These are phyloP conservation scores for Salix brachista DNA, from an alignment of 345 rosid genomes.

Conservation along the genomic window DNA sequence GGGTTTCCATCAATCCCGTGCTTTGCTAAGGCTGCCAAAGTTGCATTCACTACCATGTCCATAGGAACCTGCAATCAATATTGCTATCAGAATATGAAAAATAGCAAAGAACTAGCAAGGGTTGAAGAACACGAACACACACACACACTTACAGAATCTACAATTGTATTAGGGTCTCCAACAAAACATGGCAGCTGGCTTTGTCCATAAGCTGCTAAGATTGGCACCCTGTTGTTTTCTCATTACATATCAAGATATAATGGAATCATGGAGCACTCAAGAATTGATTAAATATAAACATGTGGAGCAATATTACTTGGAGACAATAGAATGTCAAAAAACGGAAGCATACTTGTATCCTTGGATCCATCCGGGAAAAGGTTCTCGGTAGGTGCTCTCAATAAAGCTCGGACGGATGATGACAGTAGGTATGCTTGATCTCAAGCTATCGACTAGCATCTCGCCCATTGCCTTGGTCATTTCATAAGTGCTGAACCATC, in stretches of 20 bases:
- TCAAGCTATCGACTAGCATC: constrained; percentile 12
- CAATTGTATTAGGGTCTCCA: constrained; percentile 15
- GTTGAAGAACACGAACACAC: neutral
- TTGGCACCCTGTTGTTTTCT: constrained; percentile 34
- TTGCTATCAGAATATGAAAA: neutral
- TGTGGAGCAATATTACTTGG: neutral
- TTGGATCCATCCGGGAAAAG: constrained; percentile 38
- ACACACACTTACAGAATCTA: constrained; percentile 21
- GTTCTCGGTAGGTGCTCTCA: constrained; percentile 26
- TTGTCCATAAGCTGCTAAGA: constrained; percentile 33
- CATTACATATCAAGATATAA: neutral
- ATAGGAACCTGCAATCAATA: constrained; percentile 20
- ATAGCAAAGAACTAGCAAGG: neutral
- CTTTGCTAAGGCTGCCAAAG: constrained; percentile 31
- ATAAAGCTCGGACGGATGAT: constrained; percentile 34
- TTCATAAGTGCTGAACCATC: constrained; percentile 29
- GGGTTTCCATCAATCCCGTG: constrained; percentile 15
- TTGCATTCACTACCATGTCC: constrained; percentile 29
- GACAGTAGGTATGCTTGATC: constrained; percentile 21
- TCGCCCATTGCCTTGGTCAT: constrained; percentile 46
- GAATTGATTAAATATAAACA: neutral
- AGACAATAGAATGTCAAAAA: neutral
- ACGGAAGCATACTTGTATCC: constrained; percentile 16
- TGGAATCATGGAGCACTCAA: neutral
- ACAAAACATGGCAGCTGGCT: constrained; percentile 27